Evolutionary conservation across 208 protist species (phyloP), one percentile per base, ranked within the genome.

Genomic region (Wallacemonas sp.): DNA sequence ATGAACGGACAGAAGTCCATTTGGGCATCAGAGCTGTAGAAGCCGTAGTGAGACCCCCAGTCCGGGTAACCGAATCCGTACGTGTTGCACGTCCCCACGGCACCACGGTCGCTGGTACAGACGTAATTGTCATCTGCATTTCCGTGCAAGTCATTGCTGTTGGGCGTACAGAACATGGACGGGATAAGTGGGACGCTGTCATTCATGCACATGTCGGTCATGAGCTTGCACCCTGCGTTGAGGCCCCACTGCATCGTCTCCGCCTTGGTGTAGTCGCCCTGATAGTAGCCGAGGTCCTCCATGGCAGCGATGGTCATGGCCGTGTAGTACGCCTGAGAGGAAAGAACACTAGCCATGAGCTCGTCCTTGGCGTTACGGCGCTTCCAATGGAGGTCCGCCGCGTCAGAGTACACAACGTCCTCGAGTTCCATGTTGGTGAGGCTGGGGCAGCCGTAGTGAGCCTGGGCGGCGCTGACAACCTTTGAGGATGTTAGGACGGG

Each of bases 231-330:
- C 12, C 87, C 87, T 0, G 49, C 18, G 10, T 79, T 61, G 20
- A 67, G 57, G 44, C 89, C 86, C 86, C 84, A 95, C 11, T 26
- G 12, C 63, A 92, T 77, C 2, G 33, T 39, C 26, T 88, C 73
- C 3, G 70, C 75, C 44, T 68, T 72, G 14, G 5, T 65, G 59
- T 75, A 87, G 49, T 79, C 66, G 16, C 55, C 80, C 8, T 52
- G 32, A 67, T 93, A 95, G 36, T 68, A 83, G 8, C 77, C 77
- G 7, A 84, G 49, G 63, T 90, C 84, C 11, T 88, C 61, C n/a
- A 95, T 79, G 2, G 79, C 45, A 1, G 87, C 67, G 38, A 95
- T 63, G 10, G 89, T 95, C 3, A 95, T 48, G 8, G 57, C 74
- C 49, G 25, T 82, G 52, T 71, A 78, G 50, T 0, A 52, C 32